Base-by-base conservation (phyloP, 345 rosid genomes). In the Adansonia digitata region DNA sequence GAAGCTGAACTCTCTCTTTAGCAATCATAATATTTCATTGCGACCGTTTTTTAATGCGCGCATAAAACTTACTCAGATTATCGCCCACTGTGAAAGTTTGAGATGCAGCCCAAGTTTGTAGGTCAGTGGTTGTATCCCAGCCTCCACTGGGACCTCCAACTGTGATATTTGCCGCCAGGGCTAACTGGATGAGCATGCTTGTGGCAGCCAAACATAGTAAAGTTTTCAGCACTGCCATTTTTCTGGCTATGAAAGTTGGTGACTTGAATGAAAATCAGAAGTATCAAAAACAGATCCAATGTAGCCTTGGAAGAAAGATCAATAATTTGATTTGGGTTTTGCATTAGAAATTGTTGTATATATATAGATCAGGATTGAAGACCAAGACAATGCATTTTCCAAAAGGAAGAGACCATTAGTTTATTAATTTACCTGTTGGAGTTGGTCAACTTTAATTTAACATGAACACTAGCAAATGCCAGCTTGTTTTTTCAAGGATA, bases 131-230 rank as follows among this genome's bases (percentile, higher is more conserved):
- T 1, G 81, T 29, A 73, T 86, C 91, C 97, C 98, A 93, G 8
- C 86, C 77, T 27, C 94, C 94, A 57, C 60, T 84, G 26, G 90
- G 68, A 57, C 86, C 90, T 43, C 98, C 98, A 15, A 93, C 89
- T 0, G 84, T 84, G 76, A 85, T 76, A 60, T 80, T 85, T 24
- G 85, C 84, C 51, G 95, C 95, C 79, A 78, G 55, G 52, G 88
- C 72, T 77, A 87, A 56, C 75, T 84, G 74, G 60, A 88, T 60
- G n/a, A 89, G 49, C 68, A 88, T 27, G 49, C 87, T 85, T 1
- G 78, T 40, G 1, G 83, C 48, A 13, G 81, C 84, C 75, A 86
- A 67, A 67, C n/a, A 17, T 0, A 43, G 22, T 15, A 67, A 6
- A 6, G 20, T 18, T 15, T 53, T 67, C 35, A 7, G 53, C 71